Conservation (phyloP, 2,329 filamentous ascomycete species). For the Escovopsis sp. region DNA sequence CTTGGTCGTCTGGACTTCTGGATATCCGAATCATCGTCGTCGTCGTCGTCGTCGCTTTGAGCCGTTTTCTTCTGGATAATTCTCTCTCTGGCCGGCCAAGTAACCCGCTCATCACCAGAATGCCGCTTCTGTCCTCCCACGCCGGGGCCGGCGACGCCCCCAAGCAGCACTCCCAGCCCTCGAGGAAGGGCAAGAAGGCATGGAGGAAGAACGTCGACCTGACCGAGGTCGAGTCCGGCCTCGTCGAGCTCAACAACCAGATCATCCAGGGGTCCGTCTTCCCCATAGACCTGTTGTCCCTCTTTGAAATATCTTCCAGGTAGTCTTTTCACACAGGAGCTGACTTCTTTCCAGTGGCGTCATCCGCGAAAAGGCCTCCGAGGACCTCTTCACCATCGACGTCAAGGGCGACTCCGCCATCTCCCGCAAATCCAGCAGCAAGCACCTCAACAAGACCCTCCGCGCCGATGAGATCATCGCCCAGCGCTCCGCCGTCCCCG, state of each 20-base stretch:
- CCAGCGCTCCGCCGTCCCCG: constrained; percentile 66
- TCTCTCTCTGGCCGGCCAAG: no score
- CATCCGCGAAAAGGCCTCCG: constrained; percentile 66
- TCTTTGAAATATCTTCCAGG: background rate
- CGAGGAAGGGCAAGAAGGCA: constrained; percentile 93
- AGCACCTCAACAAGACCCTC: constrained; percentile 59
- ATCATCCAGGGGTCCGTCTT: constrained; percentile 66
- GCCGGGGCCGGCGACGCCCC: constrained; percentile 46
- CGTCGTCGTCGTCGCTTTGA: no score
- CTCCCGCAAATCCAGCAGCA: constrained; percentile 41
- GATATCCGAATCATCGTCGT: no score
- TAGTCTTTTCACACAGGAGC: background rate
- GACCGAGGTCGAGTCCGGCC: constrained; percentile 66
- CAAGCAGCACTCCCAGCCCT: constrained; percentile 73
- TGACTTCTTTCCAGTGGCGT: constrained; percentile 49
- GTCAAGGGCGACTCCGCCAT: constrained; percentile 54
- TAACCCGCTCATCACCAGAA: constrained; percentile 16
- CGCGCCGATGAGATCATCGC: constrained; percentile 88
- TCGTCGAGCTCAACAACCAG: constrained; percentile 75
- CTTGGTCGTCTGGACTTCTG: no score
- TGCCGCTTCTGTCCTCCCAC: constrained; percentile 37
- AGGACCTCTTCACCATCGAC: constrained; percentile 77
- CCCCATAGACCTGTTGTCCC: background rate
- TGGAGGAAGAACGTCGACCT: constrained; percentile 98
- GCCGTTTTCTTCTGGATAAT: no score